Base-by-base conservation (phyloP, 164 flowering plant genomes). In the Aristolochia fimbriata region DNA sequence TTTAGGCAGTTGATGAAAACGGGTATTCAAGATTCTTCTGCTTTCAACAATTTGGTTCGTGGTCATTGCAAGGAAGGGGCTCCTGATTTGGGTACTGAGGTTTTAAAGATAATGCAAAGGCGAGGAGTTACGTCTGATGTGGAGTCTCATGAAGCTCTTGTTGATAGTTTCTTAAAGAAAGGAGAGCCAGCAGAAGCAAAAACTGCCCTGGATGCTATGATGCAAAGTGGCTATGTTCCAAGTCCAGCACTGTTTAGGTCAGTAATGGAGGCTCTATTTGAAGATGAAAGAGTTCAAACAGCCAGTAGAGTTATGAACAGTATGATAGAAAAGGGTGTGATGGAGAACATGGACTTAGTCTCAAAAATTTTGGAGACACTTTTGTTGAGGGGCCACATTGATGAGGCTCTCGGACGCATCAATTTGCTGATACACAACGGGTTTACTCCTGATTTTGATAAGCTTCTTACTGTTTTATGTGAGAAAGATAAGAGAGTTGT, bases 311-410 rank as follows among this genome's bases (percentile, higher is more conserved):
- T 90, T 27, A 88, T 93, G 96, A 81, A 75, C 52, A 76, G 68
- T 62, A 93, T 93, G 99, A 48, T 93, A 61, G 99, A 90, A 70
- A 90, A 90, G 77, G 96, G 91, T 2, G 83, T 93, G 60, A 82
- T 67, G 61, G 97, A 86, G 71, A 81, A 93, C 60, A 70, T 83
- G 80, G 97, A 93, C 68, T 71, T 90, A 81, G 88, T 80, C 63
- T 75, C 77, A 51, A 93, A 83, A 73, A 83, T 93, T 31, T 72
- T 90, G 80, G 97, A 93, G 75, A 88, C 96, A 33, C 89, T 93
- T 47, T 67, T 93, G 47, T 62, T 86, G 77, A 84, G 99, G 74
- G 99, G 97, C 47, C 99, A 90, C 69, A 87, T 83, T n/a, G 97
- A 88, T 71, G 99, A 93, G 74, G 99, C 96, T 20, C 74, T 93